Conservation (phyloP, 1,284 basidiomycete species). For the Boletus mariae region DNA sequence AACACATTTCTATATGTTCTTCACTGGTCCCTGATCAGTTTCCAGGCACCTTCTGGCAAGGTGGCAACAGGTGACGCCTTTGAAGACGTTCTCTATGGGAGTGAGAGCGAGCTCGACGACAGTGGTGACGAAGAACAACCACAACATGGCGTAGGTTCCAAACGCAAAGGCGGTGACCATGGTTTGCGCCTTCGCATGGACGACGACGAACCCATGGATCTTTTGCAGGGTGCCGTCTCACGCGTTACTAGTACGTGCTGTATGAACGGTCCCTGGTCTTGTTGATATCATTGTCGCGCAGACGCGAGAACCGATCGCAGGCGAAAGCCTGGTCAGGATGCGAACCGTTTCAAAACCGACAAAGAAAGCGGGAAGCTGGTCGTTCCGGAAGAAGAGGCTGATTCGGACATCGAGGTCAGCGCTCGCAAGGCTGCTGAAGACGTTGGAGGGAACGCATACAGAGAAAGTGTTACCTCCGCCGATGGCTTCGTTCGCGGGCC, state of each 20-base stretch:
- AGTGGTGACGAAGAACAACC: constrained; percentile 63
- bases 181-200: constrained; percentile 78
- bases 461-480: constrained; percentile 74
- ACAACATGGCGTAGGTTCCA: constrained; percentile 31
- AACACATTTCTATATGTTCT: constrained; percentile 1
- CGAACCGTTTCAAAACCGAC: constrained; percentile 85
- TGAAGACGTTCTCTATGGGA: constrained; percentile 93
- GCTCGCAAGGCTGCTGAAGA: constrained; percentile 43
- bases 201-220: constrained; percentile 94
- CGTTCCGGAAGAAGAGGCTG: constrained; percentile 64
- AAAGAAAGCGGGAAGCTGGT: constrained; percentile 86
- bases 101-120: constrained; percentile 81
- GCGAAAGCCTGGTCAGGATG: constrained; percentile 84
- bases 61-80: constrained; percentile 79
- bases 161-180: constrained; percentile 37
- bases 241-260: constrained; percentile 67
- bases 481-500: constrained; percentile 88
- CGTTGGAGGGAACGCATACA: constrained; percentile 79
- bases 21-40: constrained; percentile 8
- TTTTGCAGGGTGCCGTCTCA: constrained; percentile 81
- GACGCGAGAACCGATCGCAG: constrained; percentile 52
- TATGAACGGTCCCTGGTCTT: background rate
- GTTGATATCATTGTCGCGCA: constrained; percentile 29
- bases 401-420: constrained; percentile 37
- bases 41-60: constrained; percentile 42